Evolutionary conservation across 192 early-diverging fungal genomes (phyloP).

Genomic region (Linnemannia elongata): DNA sequence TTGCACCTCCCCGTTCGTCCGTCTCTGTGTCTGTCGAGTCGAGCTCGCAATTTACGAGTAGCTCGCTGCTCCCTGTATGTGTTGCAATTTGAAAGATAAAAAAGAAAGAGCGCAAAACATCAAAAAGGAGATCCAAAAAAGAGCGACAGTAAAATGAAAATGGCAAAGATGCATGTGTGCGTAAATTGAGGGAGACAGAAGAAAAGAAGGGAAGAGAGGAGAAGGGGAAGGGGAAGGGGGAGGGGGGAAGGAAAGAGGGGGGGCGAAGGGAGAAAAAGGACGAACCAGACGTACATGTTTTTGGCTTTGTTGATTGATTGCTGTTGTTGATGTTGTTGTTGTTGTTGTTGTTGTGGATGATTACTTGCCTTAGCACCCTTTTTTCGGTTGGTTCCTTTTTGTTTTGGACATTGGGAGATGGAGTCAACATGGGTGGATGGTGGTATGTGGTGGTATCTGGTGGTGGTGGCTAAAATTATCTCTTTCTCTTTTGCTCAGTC

Average conservation of each 20-base stretch:
- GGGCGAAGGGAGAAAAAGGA: neutral
- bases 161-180: neutral
- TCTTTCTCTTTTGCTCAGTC: neutral
- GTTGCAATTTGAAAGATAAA: neutral
- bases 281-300: neutral
- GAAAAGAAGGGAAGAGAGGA: neutral
- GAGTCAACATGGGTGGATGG: neutral
- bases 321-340: neutral
- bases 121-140: neutral
- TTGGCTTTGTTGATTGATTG: neutral
- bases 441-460: neutral
- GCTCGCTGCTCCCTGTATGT: neutral
- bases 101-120: neutral
- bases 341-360: neutral
- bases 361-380: conserved; percentile 5
- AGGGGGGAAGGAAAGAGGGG: neutral
- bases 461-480: conserved; percentile 5
- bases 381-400: conserved; percentile 9
- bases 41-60: neutral
- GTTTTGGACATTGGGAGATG: neutral
- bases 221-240: neutral
- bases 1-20: neutral
- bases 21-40: neutral
- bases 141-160: neutral
- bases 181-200: neutral